These are phyloP conservation scores for Anisodus tanguticus DNA, from an alignment of 257 asterid genomes.

Conservation along the genomic window DNA sequence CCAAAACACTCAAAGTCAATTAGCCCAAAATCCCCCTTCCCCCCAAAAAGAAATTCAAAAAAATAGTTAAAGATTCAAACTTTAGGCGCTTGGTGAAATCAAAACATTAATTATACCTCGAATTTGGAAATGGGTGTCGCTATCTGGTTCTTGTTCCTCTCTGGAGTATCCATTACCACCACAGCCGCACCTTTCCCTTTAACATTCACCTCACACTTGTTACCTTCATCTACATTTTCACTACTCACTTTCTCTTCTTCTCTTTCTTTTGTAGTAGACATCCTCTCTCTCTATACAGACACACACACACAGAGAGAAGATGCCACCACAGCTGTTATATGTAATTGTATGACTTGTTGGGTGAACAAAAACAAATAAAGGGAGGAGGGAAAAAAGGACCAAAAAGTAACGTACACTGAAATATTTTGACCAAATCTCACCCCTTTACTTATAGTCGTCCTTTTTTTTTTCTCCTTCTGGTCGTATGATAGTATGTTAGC, in stretches of 20 bases:
- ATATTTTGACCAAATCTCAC: neutral
- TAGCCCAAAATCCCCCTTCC: too few species aligned
- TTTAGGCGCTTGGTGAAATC: neutral
- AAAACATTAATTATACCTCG: slow-evolving; percentile 55
- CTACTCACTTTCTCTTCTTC: slow-evolving; percentile 28
- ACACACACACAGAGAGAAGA: slow-evolving; percentile 37
- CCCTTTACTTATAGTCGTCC: neutral
- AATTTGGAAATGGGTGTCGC: slow-evolving; percentile 59
- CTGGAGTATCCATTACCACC: slow-evolving; percentile 89
- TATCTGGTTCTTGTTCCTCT: slow-evolving; percentile 81
- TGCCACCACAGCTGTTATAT: slow-evolving; percentile 38
- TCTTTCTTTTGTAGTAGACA: slow-evolving; percentile 16
- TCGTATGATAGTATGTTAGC: too few species aligned
- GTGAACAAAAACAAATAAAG: neutral
- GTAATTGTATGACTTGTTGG: neutral
- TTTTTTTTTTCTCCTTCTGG: too few species aligned
- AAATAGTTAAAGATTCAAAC: neutral
- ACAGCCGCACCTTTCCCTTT: slow-evolving; percentile 15
- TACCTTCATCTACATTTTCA: slow-evolving; percentile 31
- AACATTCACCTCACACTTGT: slow-evolving; percentile 25
- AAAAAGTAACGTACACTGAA: slow-evolving; percentile 45
- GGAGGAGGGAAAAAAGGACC: neutral
- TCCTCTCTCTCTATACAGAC: slow-evolving; percentile 29
- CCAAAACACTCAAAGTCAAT: neutral
- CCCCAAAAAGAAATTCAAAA: neutral